Conservation (phyloP, 2,329 filamentous ascomycete species). For the Podosphaera aphanis region DNA sequence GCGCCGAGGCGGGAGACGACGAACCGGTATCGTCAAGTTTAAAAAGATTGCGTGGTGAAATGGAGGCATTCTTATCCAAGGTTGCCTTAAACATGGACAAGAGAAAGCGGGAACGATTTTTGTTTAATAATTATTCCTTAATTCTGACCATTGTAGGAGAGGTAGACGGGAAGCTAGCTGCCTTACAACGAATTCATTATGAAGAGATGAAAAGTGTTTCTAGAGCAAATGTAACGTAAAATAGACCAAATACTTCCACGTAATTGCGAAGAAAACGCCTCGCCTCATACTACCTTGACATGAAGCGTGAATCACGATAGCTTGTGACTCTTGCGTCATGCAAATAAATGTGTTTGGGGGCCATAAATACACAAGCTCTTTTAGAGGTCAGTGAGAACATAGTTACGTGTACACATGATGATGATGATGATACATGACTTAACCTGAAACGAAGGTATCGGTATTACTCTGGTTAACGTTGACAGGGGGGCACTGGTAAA, state of each 20-base stretch:
- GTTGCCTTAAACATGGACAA: slow-evolving; percentile 56
- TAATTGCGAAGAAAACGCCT: no score
- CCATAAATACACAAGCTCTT: no score
- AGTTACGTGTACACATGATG: no score
- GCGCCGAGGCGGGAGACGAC: slow-evolving; percentile 77
- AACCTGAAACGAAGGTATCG: no score
- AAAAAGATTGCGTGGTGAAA: slow-evolving; percentile 51
- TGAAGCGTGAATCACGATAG: no score
- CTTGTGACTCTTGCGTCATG: no score
- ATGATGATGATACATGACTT: no score
- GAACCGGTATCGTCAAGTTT: slow-evolving; percentile 75
- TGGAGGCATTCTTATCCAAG: slow-evolving; percentile 61
- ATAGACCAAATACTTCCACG: not conserved
- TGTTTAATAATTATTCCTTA: slow-evolving; percentile 91
- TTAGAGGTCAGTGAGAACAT: no score
- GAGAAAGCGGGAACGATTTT: slow-evolving; percentile 62
- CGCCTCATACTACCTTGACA: no score
- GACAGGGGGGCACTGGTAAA: no score
- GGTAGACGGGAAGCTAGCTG: slow-evolving; percentile 44
- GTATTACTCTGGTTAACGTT: no score
- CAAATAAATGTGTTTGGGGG: no score
- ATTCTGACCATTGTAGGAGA: slow-evolving; percentile 82
- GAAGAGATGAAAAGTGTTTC: slow-evolving; percentile 38
- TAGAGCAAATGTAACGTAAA: slow-evolving; percentile 19
- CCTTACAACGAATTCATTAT: slow-evolving; percentile 56